A percentile compares a stretch with the other conserved stretches of the same genome.
Conservation (phyloP, 1,284 basidiomycete species). For the Cutaneotrichosporon spelunceum region DNA sequence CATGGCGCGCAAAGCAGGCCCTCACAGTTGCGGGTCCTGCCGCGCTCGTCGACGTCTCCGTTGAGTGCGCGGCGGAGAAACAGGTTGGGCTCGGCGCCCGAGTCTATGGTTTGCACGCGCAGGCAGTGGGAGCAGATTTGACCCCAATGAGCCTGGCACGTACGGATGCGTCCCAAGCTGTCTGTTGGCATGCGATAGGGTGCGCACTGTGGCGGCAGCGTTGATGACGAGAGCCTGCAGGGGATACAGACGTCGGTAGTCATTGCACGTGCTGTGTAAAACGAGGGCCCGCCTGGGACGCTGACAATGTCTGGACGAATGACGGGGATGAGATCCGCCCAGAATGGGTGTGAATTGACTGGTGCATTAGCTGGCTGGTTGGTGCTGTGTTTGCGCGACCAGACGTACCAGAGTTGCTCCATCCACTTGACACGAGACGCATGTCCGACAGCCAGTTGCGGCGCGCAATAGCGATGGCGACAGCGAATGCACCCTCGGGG, state of each 20-base stretch:
- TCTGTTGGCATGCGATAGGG: conserved; percentile 11
- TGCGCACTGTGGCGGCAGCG: no score
- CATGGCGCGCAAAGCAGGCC: conserved; percentile 23
- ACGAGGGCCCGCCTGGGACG: neutral
- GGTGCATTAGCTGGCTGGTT: neutral
- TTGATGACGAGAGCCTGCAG: conserved; percentile 7
- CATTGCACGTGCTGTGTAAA: conserved; percentile 1
- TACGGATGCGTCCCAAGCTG: conserved; percentile 22
- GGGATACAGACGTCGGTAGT: conserved; percentile 16
- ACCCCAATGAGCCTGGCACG: conserved; percentile 26
- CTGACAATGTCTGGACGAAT: conserved; percentile 12
- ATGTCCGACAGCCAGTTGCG: conserved; percentile 21
- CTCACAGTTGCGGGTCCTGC: neutral
- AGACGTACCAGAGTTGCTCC: conserved; percentile 29
- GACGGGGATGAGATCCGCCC: conserved; percentile 21
- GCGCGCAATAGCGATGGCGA: conserved; percentile 18
- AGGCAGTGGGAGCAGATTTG: conserved; percentile 29
- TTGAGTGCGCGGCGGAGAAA: conserved; percentile 11
- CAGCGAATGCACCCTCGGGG: conserved; percentile 1
- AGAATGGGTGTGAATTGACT: conserved; percentile 24
- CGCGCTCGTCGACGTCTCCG: conserved; percentile 21
- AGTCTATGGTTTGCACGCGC: conserved; percentile 3
- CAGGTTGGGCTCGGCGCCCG: neutral
- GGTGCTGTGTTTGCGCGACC: neutral
- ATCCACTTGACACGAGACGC: conserved; percentile 27